These are phyloP conservation scores for Fusarium globosum DNA, from an alignment of 2,329 filamentous ascomycete species.

Conservation along the genomic window DNA sequence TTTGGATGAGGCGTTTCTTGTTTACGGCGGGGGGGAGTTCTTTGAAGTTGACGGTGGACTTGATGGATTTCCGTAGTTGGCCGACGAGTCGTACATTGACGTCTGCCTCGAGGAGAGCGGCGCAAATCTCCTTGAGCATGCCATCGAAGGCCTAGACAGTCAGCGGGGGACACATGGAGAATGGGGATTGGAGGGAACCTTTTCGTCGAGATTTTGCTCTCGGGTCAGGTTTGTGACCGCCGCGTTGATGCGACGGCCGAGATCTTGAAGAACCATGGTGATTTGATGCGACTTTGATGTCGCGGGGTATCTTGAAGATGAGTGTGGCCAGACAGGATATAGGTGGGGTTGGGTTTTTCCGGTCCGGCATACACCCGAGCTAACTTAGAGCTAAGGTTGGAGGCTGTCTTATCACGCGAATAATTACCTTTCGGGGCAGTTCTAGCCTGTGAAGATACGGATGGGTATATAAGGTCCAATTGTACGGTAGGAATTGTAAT, in stretches of 20 bases:
- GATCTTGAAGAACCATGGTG: conserved; percentile 96
- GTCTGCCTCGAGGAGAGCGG: conserved; percentile 94
- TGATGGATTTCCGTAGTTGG: conserved; percentile 92
- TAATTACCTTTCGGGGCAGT: conserved; percentile 20
- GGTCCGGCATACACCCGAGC: background rate
- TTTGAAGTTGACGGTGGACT: conserved; percentile 91
- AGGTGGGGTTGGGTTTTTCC: conserved; percentile 40
- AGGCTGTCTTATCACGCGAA: background rate
- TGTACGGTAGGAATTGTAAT: background rate
- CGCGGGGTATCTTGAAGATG: conserved; percentile 42
- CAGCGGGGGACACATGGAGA: conserved; percentile 20
- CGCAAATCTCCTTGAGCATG: conserved; percentile 98
- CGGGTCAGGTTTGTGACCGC: conserved; percentile 93
- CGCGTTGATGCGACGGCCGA: conserved; percentile 97
- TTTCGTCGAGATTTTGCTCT: conserved; percentile 94
- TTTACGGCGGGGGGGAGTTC: conserved; percentile 91
- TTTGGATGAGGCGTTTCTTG: conserved; percentile 98
- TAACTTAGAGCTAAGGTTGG: background rate
- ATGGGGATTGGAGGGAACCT: conserved; percentile 64
- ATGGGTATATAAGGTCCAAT: background rate
- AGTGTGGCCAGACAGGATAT: conserved; percentile 41
- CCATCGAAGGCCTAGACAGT: conserved; percentile 83
- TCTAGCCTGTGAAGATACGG: conserved; percentile 9
- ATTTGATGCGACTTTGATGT: conserved; percentile 37
- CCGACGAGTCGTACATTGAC: conserved; percentile 96